Conservation (phyloP, 2,329 filamentous ascomycete species). For the Blumeria graminis region DNA sequence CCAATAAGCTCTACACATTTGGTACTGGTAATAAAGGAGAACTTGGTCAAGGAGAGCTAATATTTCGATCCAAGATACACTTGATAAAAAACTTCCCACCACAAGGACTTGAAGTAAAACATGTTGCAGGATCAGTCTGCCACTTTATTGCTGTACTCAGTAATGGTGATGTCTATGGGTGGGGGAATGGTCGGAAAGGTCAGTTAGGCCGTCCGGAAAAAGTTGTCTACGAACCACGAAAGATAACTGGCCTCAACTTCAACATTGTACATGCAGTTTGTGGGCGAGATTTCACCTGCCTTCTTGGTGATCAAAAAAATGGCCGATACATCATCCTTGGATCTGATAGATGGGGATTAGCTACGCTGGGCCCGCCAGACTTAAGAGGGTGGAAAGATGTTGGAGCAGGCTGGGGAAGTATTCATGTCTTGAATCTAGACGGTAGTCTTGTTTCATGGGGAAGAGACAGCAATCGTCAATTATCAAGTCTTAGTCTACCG, state of each 20-base stretch:
- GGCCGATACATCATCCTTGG: constrained; percentile 46
- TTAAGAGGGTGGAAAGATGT: constrained; percentile 40
- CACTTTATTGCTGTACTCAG: constrained; percentile 53
- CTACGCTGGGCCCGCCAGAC: constrained; percentile 28
- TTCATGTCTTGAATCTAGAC: constrained; percentile 43
- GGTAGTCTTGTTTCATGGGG: constrained; percentile 52
- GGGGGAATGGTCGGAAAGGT: constrained; percentile 70
- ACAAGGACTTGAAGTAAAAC: constrained; percentile 27
- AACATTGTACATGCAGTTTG: constrained; percentile 43
- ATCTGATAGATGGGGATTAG: constrained; percentile 46
- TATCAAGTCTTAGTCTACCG: constrained; percentile 39
- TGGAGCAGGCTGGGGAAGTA: constrained; percentile 57
- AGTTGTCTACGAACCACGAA: constrained; percentile 33
- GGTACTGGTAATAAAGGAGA: constrained; percentile 50
- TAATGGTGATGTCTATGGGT: constrained; percentile 61
- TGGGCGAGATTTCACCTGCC: constrained; percentile 64
- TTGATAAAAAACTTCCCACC: constrained; percentile 41
- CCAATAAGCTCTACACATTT: constrained; percentile 31
- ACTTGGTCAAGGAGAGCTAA: constrained; percentile 34
- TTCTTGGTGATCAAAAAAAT: constrained; percentile 30
- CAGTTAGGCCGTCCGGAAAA: constrained; percentile 43
- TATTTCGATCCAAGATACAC: constrained; percentile 23
- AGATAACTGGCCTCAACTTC: constrained; percentile 34
- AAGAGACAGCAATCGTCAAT: constrained; percentile 61
- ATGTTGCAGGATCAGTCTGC: constrained; percentile 49